Percentiles rank a stretch among this genome's conserved stretches.
phyloP scores from a whole-genome alignment of 192 early-diverging fungal species.

The Coemansia sp. region DNA sequence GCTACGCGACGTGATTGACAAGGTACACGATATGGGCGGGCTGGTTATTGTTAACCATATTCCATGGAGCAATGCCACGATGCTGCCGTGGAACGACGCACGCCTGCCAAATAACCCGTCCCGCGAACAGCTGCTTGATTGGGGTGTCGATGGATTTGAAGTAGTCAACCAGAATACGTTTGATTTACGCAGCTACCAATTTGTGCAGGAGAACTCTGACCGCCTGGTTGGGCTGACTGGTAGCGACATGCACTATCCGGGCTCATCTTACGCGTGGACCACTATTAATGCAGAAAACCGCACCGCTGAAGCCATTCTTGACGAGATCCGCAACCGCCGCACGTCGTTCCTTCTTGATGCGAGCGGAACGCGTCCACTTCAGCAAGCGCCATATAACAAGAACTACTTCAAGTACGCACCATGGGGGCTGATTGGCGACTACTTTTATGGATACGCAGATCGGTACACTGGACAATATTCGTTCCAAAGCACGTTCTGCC shows the following conservation, averaged over 20 bases:
- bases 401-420: constrained; percentile 57
- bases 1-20: constrained; percentile 57
- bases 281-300: constrained; percentile 54
- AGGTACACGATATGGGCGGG: constrained; percentile 65
- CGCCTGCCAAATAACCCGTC: constrained; percentile 66
- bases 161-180: constrained; percentile 62
- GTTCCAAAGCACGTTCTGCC: constrained; percentile 68
- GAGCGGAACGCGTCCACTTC: constrained; percentile 59
- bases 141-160: constrained; percentile 76
- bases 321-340: constrained; percentile 58
- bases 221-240: constrained; percentile 62
- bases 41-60: constrained; percentile 77
- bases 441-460: constrained; percentile 67
- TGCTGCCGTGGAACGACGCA: constrained; percentile 56
- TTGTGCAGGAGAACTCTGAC: constrained; percentile 39
- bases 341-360: constrained; percentile 69
- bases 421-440: constrained; percentile 57
- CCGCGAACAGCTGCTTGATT: constrained; percentile 55
- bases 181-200: constrained; percentile 62
- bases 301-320: constrained; percentile 56
- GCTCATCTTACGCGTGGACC: constrained; percentile 64
- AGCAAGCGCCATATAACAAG: constrained; percentile 41
- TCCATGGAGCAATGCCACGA: constrained; percentile 70
- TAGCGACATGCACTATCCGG: constrained; percentile 67
- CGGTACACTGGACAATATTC: constrained; percentile 68